Percentiles rank a stretch among this genome's conserved stretches.
Conservation (phyloP, 2,329 filamentous ascomycete species). For the Aspergillus sp. region DNA sequence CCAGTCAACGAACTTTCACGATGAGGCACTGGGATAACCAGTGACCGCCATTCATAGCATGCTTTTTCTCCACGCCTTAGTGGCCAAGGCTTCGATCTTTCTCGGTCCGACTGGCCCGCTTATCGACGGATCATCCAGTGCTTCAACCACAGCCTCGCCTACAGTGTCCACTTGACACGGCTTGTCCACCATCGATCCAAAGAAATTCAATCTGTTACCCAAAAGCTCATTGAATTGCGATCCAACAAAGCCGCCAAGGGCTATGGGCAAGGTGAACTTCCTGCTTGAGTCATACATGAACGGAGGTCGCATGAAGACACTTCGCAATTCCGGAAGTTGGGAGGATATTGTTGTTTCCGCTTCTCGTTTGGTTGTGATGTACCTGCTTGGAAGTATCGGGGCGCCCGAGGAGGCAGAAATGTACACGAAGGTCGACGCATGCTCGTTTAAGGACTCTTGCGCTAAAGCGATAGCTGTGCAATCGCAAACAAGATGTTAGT, state of each 20-base stretch:
- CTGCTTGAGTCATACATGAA: constrained; percentile 88
- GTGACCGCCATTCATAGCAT: constrained; percentile 65
- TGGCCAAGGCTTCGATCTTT: constrained; percentile 78
- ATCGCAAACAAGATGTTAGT: constrained; percentile 7
- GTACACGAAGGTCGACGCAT: constrained; percentile 74
- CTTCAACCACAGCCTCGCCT: constrained; percentile 86
- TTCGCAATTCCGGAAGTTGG: constrained; percentile 72
- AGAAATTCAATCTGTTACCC: constrained; percentile 72
- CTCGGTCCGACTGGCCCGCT: constrained; percentile 75
- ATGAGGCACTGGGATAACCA: neutral
- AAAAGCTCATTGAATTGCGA: constrained; percentile 75
- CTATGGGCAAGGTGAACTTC: constrained; percentile 79
- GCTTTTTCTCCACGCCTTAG: constrained; percentile 79
- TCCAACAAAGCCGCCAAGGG: constrained; percentile 71
- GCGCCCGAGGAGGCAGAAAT: constrained; percentile 86
- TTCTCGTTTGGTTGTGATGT: constrained; percentile 88
- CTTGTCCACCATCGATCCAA: constrained; percentile 82
- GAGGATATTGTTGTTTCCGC: constrained; percentile 75
- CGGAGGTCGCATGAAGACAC: constrained; percentile 77
- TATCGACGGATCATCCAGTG: constrained; percentile 69
- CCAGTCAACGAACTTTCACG: neutral
- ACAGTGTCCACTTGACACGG: constrained; percentile 85
- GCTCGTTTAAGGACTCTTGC: constrained; percentile 66
- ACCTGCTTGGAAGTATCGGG: constrained; percentile 78
- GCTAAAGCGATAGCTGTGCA: constrained; percentile 76